A percentile compares a stretch with the other conserved stretches of the same genome.
Evolutionary conservation across 257 asterid genomes (phyloP).

Genomic region (Nicotiana tabacum): DNA sequence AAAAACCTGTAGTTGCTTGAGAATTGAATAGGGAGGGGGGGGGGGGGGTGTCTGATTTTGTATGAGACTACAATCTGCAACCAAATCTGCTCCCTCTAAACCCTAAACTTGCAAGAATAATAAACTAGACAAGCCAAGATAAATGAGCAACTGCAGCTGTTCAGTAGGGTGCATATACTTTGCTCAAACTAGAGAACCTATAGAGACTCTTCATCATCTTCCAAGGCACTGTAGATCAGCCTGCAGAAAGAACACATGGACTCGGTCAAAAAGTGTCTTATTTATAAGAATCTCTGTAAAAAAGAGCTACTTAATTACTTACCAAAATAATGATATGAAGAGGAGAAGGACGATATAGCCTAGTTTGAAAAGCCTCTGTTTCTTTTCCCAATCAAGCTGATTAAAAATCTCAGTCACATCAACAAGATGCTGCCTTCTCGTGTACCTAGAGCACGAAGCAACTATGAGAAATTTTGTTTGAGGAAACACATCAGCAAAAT

Average conservation of each 20-base stretch:
- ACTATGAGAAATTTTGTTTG: background rate
- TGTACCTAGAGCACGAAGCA: slow-evolving; percentile 47
- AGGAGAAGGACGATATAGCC: slow-evolving; percentile 65
- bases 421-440: slow-evolving; percentile 55
- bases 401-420: slow-evolving; percentile 95
- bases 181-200: background rate
- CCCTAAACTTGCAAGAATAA: background rate
- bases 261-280: background rate
- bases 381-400: slow-evolving; percentile 78
- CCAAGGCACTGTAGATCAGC: slow-evolving; percentile 81
- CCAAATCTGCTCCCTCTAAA: background rate
- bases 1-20: background rate
- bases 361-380: slow-evolving; percentile 77
- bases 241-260: slow-evolving; percentile 27
- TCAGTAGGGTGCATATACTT: background rate
- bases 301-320: slow-evolving; percentile 16
- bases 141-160: slow-evolving; percentile 1
- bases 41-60: background rate
- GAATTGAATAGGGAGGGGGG: background rate
- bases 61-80: background rate
- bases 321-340: slow-evolving; percentile 89
- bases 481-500: background rate
- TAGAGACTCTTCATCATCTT: slow-evolving; percentile 51
- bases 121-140: background rate
- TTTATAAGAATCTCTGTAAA: background rate